These are phyloP conservation scores for Ogataea pilisensis DNA, from an alignment of 805 yeast genomes.

Conservation along the genomic window DNA sequence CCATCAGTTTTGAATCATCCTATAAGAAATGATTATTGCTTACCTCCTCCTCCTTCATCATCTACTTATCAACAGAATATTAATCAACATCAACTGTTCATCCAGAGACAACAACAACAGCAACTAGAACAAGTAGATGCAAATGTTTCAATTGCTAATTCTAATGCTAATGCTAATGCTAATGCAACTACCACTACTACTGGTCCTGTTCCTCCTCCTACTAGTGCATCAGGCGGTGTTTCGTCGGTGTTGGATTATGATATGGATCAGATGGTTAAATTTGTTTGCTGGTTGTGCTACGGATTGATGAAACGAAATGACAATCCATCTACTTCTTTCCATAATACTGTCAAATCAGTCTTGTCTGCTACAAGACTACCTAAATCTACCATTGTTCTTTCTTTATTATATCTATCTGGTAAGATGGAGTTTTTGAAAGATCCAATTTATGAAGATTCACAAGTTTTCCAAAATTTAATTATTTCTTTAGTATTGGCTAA, in stretches of 20 bases:
- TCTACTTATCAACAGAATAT: background rate
- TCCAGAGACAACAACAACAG: conserved; percentile 5
- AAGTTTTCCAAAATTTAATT: conserved; percentile 53
- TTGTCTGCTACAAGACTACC: conserved; percentile 87
- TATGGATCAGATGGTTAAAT: conserved; percentile 71
- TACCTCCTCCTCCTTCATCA: conserved; percentile 8
- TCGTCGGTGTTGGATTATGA: conserved; percentile 77
- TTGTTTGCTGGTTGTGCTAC: conserved; percentile 68
- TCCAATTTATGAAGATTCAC: conserved; percentile 29
- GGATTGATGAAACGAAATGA: conserved; percentile 57
- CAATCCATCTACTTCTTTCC: conserved; percentile 47
- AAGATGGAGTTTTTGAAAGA: conserved; percentile 36
- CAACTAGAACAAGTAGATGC: conserved; percentile 8
- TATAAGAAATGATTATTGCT: conserved; percentile 6
- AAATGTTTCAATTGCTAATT: too few relatives aligned
- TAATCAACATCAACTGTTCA: conserved; percentile 11
- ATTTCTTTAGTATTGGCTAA: conserved; percentile 79
- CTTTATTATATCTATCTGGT: conserved; percentile 75
- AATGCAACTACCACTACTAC: conserved; percentile 8
- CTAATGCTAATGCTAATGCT: background rate
- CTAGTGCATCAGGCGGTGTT: conserved; percentile 61
- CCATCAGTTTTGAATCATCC: conserved; percentile 1
- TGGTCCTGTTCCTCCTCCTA: conserved; percentile 2
- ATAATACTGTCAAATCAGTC: conserved; percentile 58
- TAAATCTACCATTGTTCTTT: conserved; percentile 70